Evolutionary conservation across 2,329 filamentous ascomycete genomes (phyloP), one percentile per base, ranked within the genome.

Genomic region (Hymenoscyphus repandus): DNA sequence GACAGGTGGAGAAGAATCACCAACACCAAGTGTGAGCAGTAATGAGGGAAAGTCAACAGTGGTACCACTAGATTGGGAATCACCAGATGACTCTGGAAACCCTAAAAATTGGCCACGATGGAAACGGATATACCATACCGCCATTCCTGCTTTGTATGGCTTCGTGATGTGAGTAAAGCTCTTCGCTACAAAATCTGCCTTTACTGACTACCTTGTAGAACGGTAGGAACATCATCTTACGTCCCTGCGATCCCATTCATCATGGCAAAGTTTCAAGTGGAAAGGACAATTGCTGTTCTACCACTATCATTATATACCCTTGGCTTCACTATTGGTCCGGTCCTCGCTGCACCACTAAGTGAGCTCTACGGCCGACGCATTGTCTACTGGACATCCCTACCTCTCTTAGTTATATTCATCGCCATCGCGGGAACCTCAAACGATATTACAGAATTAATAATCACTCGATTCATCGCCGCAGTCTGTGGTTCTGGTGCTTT

Each of bases 401-500:
- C 74, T 49, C 71, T 73, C 9, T 71, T 86, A 47, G 77, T 79
- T 1, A 75, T 75, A 1, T 87, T 87, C 64, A 84, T 79, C 54
- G 80, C 75, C 13, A 82, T 74, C 6, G 73, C 73, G 20, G 78
- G 79, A 1, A 80, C 76, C 9, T 71, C 78, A 0, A 70, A 78
- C 50, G 82, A 76, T 57, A 78, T 83, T 55, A 70, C 70, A 41
- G 77, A 77, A 1, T 68, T 89, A 3, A 70, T 87, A 30, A 72
- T 85, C n/a, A 72, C 85, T 44, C 78, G 85, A 33, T 86, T 88
- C 69, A 78, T 87, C 47, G 78, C 78, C 5, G 80, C 81, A 40
- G 67, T 78, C 9, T 82, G 82, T 62, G 81, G 80, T 11, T 80
- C 79, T 1, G 60, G 55, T 5, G 51, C 58, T 20, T 36, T 63